These are phyloP conservation scores for Lipomyces sp. DNA, from an alignment of 805 yeast species.

Conservation along the genomic window DNA sequence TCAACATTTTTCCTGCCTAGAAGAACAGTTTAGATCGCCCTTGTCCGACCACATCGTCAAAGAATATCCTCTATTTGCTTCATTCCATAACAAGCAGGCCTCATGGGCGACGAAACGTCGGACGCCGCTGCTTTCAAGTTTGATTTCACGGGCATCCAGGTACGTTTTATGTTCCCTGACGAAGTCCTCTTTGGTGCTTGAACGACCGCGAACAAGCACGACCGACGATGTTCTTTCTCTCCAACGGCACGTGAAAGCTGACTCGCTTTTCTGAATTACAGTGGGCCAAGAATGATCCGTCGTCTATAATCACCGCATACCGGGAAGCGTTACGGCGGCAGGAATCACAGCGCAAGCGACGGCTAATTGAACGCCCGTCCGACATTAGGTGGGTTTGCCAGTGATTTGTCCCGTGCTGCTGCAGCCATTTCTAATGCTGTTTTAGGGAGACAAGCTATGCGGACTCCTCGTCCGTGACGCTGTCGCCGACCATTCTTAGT, in stretches of 20 bases:
- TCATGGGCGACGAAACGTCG: not conserved
- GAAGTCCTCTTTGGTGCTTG: no score
- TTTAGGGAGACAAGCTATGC: not conserved
- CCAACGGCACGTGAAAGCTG: no score
- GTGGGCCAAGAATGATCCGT: slow-evolving; percentile 31
- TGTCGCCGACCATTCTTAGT: slow-evolving; percentile 2
- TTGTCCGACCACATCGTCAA: no score
- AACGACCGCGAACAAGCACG: no score
- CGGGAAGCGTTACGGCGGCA: slow-evolving; percentile 32
- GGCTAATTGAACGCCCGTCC: slow-evolving; percentile 4
- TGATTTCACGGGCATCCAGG: slow-evolving; percentile 29
- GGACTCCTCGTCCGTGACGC: slow-evolving; percentile 1
- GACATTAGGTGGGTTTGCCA: not conserved
- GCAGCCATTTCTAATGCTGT: no score
- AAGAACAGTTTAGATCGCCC: no score
- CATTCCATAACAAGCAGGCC: not conserved
- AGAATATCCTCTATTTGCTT: no score
- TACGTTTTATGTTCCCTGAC: slow-evolving; percentile 9
- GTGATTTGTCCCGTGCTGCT: no score
- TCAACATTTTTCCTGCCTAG: no score
- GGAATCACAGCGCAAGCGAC: slow-evolving; percentile 13
- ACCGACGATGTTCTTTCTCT: no score
- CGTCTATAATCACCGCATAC: slow-evolving; percentile 34
- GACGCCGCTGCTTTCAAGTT: slow-evolving; percentile 12
- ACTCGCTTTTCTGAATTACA: not conserved